Percentiles rank a stretch among this genome's conserved stretches.
phyloP scores from a whole-genome alignment of 768 basidiomycete genomes.

The Omphalotus guepiniiformis region DNA sequence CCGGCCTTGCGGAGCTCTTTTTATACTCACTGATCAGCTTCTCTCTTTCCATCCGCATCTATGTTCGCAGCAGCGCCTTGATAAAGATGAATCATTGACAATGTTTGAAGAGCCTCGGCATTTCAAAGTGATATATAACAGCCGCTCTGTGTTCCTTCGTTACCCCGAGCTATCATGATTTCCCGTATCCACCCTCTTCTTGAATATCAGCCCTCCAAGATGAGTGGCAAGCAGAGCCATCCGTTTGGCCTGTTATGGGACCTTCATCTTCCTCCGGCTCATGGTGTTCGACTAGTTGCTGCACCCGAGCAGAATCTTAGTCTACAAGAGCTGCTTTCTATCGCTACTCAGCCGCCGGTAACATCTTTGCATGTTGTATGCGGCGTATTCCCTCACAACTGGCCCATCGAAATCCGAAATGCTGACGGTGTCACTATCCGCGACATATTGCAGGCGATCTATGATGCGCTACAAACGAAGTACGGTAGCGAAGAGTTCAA shows the following conservation, averaged over 20 bases:
- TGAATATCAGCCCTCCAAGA: background rate
- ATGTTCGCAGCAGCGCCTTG: too few relatives aligned
- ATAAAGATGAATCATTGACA: too few relatives aligned
- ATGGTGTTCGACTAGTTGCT: background rate
- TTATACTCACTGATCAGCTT: too few relatives aligned
- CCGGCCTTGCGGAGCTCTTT: too few relatives aligned
- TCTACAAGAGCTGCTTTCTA: background rate
- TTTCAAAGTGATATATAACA: too few relatives aligned
- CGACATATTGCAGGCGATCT: conserved; percentile 49
- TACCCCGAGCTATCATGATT: too few relatives aligned
- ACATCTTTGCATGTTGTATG: conserved; percentile 37
- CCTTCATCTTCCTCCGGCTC: background rate
- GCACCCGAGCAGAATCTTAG: background rate
- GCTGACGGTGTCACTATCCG: conserved; percentile 43
- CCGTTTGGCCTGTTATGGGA: conserved; percentile 3
- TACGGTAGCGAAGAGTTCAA: conserved; percentile 42
- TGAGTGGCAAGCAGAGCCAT: background rate
- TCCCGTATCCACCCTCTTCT: conserved; percentile 2
- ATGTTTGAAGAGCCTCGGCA: too few relatives aligned
- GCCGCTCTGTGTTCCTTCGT: too few relatives aligned
- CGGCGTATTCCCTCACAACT: conserved; percentile 38
- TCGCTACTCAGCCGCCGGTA: conserved; percentile 40
- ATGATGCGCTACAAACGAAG: conserved; percentile 31
- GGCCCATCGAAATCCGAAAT: conserved; percentile 39
- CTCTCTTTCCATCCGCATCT: too few relatives aligned